phyloP scores from a whole-genome alignment of 495 filamentous ascomycete species.

The Tuber indicum region DNA sequence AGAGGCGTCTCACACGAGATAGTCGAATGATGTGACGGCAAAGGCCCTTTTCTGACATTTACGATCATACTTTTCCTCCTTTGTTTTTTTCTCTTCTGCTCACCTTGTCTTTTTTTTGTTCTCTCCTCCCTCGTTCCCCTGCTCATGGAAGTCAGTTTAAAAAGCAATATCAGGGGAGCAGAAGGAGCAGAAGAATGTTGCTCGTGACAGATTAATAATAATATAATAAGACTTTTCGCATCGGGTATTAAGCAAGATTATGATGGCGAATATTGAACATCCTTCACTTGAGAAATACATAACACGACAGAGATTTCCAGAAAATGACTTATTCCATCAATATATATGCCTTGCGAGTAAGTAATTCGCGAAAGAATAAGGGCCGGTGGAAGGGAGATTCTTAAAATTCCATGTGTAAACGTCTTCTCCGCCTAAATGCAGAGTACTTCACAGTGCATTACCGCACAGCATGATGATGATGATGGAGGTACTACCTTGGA shows the following conservation, averaged over 20 bases:
- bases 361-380: background rate
- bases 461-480: background rate
- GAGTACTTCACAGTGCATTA: background rate
- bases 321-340: background rate
- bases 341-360: background rate
- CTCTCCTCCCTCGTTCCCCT: background rate
- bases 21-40: background rate
- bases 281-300: background rate
- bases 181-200: background rate
- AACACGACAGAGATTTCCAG: background rate
- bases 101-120: background rate
- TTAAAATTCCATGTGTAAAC: background rate
- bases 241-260: background rate
- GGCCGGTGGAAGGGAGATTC: background rate
- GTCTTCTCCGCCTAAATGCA: background rate
- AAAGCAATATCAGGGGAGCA: background rate
- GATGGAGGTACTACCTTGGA: background rate
- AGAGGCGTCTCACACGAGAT: background rate
- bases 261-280: background rate
- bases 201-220: background rate
- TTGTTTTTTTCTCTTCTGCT: background rate
- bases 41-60: slow-evolving; percentile 2
- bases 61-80: background rate
- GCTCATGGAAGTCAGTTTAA: background rate
- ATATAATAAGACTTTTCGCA: no score